Evolutionary conservation across 805 yeast genomes (phyloP), one percentile per base, ranked within the genome.

Genomic region (Starmera quercuum): DNA sequence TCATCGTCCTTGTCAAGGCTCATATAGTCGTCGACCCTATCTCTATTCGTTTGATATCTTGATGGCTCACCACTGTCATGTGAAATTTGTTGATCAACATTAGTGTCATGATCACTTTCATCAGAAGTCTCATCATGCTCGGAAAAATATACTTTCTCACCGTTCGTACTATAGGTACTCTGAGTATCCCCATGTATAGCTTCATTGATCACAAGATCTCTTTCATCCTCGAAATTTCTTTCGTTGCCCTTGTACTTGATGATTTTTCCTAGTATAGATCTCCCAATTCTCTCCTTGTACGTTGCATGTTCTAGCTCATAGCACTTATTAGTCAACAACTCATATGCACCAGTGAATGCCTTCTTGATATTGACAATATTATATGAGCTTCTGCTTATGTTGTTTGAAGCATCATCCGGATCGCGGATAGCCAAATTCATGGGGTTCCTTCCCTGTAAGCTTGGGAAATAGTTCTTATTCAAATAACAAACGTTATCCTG

Each of bases 341-440:
- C 92, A 60, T 68, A 87, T 0, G 96, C 95, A 26, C 95, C 95
- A 13, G 80, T 78, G 61, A 90, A 87, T 0, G 95, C 85, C 45
- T 85, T 78, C 51, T 83, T 84, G 36, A 90, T 70, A 46, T 80
- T 84, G 25, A 85, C 59, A 27, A 85, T 62, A 53, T 87, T 87
- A 61, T 77, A 85, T 2, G 95, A 78, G 5, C 95, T 84, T 45
- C 95, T 66, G 30, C 92, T 77, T 31, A 90, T 80, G 53, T 90
- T 90, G 51, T 90, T 90, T n/a, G 63, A 42, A 2, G 77, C 63
- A 49, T 88, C 96, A 31, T 81, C 78, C 2, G 97, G 97, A 52
- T 90, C 97, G 56, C 83, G 90, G 20, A 90, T 83, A 1, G 86
- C 79, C 26, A 87, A 57, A 2, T 83, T 57, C 52, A 78, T 84